These are phyloP conservation scores for Hypoxylon sp. DNA, from an alignment of 2,329 filamentous ascomycete species.

Conservation along the genomic window DNA sequence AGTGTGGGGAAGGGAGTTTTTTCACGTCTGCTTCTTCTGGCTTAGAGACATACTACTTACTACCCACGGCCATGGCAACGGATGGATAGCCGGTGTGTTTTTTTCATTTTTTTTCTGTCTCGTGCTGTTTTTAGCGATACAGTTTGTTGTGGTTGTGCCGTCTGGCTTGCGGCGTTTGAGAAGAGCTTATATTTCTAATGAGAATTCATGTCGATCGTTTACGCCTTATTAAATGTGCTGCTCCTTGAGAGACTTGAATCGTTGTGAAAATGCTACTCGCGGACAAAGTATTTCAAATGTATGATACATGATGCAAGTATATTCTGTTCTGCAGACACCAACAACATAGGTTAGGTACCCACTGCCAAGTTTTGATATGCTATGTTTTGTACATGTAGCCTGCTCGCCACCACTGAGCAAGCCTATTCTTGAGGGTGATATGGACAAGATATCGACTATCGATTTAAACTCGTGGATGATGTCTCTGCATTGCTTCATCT, in stretches of 20 bases:
- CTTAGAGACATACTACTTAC: constrained; percentile 3
- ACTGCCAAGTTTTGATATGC: neutral
- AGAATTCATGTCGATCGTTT: constrained; percentile 18
- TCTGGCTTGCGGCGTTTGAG: constrained; percentile 8
- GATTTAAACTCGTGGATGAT: neutral
- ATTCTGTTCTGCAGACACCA: neutral
- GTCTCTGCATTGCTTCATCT: neutral
- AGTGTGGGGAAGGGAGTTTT: neutral
- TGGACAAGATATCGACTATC: constrained; percentile 2
- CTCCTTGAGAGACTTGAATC: no score
- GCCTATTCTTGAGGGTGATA: constrained; percentile 9
- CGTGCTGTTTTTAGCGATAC: neutral
- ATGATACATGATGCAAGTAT: constrained; percentile 10
- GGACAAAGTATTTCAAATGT: neutral
- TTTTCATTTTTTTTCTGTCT: neutral
- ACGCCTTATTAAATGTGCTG: neutral
- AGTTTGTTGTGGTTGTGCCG: constrained; percentile 9
- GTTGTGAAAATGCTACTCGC: neutral
- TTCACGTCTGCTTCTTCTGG: constrained; percentile 8
- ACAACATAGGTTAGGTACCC: neutral
- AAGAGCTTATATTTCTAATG: constrained; percentile 22
- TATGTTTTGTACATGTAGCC: constrained; percentile 27
- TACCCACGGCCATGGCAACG: constrained; percentile 2
- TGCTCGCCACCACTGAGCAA: neutral
- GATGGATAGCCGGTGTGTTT: constrained; percentile 4